These are phyloP conservation scores for Tetrapisispora iriomotensis DNA, from an alignment of 805 yeast species.

Conservation along the genomic window DNA sequence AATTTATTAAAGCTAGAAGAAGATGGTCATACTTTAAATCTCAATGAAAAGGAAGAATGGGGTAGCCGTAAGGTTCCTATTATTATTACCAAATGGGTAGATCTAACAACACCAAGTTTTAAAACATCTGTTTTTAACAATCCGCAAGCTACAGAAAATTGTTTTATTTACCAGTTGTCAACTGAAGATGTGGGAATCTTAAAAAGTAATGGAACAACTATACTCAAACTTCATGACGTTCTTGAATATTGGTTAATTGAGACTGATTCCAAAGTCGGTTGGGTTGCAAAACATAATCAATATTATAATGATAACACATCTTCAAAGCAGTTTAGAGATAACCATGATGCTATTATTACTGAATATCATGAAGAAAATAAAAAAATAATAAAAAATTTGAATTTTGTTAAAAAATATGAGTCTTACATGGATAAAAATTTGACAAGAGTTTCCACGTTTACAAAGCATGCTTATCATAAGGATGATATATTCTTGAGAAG, in stretches of 20 bases:
- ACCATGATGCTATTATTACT: neutral
- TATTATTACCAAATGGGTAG: conserved; percentile 91
- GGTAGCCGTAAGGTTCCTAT: conserved; percentile 1
- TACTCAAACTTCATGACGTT: conserved; percentile 58
- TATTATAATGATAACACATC: conserved; percentile 34
- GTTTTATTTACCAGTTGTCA: conserved; percentile 85
- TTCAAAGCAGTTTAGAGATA: neutral
- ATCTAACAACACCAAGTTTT: conserved; percentile 56
- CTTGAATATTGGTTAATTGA: conserved; percentile 57
- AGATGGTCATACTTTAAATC: neutral
- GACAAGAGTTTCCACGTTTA: conserved; percentile 54
- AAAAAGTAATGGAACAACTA: conserved; percentile 76
- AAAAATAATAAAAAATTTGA: conserved; percentile 55
- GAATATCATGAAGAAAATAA: conserved; percentile 11
- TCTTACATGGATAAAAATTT: conserved; percentile 87
- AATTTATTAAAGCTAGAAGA: conserved; percentile 34
- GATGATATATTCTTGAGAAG: conserved; percentile 72
- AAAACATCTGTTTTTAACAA: neutral
- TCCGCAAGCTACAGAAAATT: conserved; percentile 47
- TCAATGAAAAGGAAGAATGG: neutral
- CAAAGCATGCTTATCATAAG: conserved; percentile 45
- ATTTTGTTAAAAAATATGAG: conserved; percentile 79
- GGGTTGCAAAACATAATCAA: conserved; percentile 42
- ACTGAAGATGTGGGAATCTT: conserved; percentile 85
- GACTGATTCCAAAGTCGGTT: conserved; percentile 40